phyloP scores from a whole-genome alignment of 495 filamentous ascomycete genomes.

The Lineolata rhizophorae region DNA sequence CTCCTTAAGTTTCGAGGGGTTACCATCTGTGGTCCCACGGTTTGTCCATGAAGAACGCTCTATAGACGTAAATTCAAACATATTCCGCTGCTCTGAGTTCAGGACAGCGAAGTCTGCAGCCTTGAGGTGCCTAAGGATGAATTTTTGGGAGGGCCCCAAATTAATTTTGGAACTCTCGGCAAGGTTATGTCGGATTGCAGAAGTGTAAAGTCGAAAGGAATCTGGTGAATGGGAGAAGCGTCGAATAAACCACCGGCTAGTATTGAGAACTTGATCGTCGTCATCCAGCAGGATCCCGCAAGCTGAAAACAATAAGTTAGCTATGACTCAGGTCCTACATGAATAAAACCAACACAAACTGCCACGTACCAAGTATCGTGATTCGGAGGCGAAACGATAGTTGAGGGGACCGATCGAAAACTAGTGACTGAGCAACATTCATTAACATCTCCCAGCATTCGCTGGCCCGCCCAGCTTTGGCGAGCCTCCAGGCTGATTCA shows the following conservation, averaged over 20 bases:
- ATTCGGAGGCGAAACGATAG: no score
- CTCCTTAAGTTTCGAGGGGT: constrained; percentile 13
- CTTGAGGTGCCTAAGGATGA: constrained; percentile 74
- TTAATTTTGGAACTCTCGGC: constrained; percentile 23
- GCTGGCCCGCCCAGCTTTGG: no score
- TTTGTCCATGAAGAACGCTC: constrained; percentile 1
- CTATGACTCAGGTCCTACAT: neutral
- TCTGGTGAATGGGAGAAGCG: constrained; percentile 69
- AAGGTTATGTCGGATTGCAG: constrained; percentile 36
- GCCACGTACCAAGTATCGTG: no score
- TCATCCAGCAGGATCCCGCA: constrained; percentile 67
- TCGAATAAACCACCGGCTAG: constrained; percentile 68
- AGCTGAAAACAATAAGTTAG: constrained; percentile 23
- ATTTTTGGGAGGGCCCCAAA: constrained; percentile 53
- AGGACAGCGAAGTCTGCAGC: constrained; percentile 49
- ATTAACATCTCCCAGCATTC: no score
- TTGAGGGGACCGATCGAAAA: no score
- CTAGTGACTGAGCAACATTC: no score
- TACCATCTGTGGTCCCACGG: neutral
- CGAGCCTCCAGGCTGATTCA: no score
- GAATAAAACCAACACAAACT: no score
- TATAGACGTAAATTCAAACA: constrained; percentile 11
- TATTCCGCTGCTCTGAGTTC: constrained; percentile 11
- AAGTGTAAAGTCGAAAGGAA: constrained; percentile 59
- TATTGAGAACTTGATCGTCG: constrained; percentile 43